These are phyloP conservation scores for Xylaria acuta DNA, from an alignment of 495 filamentous ascomycete genomes.

Conservation along the genomic window DNA sequence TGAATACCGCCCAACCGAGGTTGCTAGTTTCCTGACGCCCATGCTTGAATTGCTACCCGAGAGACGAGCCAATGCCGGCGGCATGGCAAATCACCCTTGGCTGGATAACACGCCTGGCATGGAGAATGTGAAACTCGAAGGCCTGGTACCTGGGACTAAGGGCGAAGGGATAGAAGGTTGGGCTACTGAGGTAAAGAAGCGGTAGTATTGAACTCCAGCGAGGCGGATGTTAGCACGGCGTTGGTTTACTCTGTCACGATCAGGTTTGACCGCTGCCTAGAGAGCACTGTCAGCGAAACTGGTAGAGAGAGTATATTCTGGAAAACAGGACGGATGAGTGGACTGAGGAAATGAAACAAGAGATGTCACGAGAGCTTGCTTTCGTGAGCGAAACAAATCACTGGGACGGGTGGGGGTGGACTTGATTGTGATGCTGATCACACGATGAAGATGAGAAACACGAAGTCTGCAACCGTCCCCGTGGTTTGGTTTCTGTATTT, in stretches of 20 bases:
- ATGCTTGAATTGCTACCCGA: slow-evolving; percentile 92
- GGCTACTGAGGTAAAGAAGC: slow-evolving; percentile 88
- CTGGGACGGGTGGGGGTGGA: not conserved
- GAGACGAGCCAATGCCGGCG: slow-evolving; percentile 90
- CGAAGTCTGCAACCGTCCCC: not conserved
- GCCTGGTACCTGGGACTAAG: slow-evolving; percentile 75
- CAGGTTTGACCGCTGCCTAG: not conserved
- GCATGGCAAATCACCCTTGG: slow-evolving; percentile 86
- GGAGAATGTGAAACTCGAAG: slow-evolving; percentile 74
- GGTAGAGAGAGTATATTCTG: slow-evolving; percentile 4
- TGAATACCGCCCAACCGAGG: slow-evolving; percentile 48
- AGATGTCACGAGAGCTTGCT: not conserved
- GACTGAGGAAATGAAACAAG: slow-evolving; percentile 7
- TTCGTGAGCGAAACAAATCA: not conserved
- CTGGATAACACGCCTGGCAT: slow-evolving; percentile 85
- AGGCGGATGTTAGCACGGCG: not conserved
- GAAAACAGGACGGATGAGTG: not conserved
- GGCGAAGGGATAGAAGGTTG: slow-evolving; percentile 97
- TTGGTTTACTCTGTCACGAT: slow-evolving; percentile 9
- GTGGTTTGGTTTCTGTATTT: slow-evolving; percentile 14
- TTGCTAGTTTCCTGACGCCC: slow-evolving; percentile 85
- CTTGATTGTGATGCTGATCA: not conserved
- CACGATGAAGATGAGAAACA: not conserved
- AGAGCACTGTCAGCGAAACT: slow-evolving; percentile 4
- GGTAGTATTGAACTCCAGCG: slow-evolving; percentile 49